phyloP scores from a whole-genome alignment of 805 yeast genomes.

The Pichia pseudocactophila region DNA sequence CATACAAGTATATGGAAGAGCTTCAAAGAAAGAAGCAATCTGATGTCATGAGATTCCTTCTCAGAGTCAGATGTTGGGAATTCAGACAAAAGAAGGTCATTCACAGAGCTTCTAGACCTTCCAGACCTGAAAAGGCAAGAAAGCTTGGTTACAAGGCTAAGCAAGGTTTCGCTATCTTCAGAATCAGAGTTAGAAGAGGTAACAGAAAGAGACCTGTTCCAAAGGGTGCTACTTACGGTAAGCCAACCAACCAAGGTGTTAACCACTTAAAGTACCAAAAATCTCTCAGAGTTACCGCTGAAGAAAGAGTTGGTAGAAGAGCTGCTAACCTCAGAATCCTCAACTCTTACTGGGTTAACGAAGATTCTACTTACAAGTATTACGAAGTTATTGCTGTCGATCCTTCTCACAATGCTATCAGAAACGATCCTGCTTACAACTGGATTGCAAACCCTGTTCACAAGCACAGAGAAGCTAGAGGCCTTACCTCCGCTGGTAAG shows the following conservation, averaged over 20 bases:
- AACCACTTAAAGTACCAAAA: slow-evolving; percentile 99
- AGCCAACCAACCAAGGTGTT: slow-evolving; percentile 99
- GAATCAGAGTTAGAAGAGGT: slow-evolving; percentile 99
- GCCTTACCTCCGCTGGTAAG: slow-evolving; percentile 97
- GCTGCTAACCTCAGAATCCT: slow-evolving; percentile 98
- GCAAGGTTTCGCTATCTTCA: slow-evolving; percentile 98
- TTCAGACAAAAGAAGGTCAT: slow-evolving; percentile 98
- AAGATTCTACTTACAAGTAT: slow-evolving; percentile 99
- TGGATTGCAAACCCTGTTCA: slow-evolving; percentile 99
- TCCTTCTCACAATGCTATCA: slow-evolving; percentile 97
- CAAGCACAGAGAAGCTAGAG: slow-evolving; percentile 99
- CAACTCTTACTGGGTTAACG: slow-evolving; percentile 99
- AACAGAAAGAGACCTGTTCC: slow-evolving; percentile 99
- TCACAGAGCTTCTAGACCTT: slow-evolving; percentile 98
- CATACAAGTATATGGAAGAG: slow-evolving; percentile 99
- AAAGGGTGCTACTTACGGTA: slow-evolving; percentile 99
- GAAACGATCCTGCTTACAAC: slow-evolving; percentile 98
- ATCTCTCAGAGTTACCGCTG: slow-evolving; percentile 96
- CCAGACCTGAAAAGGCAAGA: slow-evolving; percentile 99
- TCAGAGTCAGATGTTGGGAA: slow-evolving; percentile 99
- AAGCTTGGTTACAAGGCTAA: slow-evolving; percentile 99
- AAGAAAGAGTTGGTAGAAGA: slow-evolving; percentile 99
- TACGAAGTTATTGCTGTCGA: slow-evolving; percentile 96
- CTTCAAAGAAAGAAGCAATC: slow-evolving; percentile 99
- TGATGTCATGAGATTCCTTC: slow-evolving; percentile 96